Base-by-base conservation (phyloP, 371 early-diverging fungal species). In the Capillidium heterosporum region DNA sequence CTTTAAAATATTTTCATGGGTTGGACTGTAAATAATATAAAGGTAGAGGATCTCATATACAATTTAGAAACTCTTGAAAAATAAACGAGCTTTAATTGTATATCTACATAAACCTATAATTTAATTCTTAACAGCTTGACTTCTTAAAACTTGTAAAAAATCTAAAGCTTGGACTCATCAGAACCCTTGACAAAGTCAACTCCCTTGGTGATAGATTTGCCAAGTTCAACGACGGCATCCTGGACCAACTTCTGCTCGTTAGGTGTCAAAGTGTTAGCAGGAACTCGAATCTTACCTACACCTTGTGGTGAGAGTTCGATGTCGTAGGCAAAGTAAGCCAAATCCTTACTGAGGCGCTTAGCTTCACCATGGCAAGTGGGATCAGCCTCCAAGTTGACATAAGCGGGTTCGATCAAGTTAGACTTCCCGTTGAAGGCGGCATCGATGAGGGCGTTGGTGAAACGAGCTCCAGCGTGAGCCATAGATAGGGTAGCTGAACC, bases 391-490 rank as follows among this genome's bases (percentile, higher is more conserved):
- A 76, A 66, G 59, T 75, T 65, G 55, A 92, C 81, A 65, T 77
- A 92, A 2, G 88, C 80, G 58, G 82, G 82, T 65, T 89, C 89
- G 48, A 76, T 72, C 59, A 85, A 63, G 32, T 79, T 78, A 17
- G 69, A 53, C 68, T 80, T 79, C 50, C 78, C 77, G 10, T 56
- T 59, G 32, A 81, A 72, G 35, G 74, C 65, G 2, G 90, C 89
- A 2, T 84, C 76, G 13, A 89, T 62, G 21, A 92, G 63, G 27
- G 76, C 73, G 61, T 76, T 63, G 26, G 82, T 76, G 64, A 91
- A 91, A 40, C 86, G 84, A 42, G 88, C 87, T 63, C 89, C 93
- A 56, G 92, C 92, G 56, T 72, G 85, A 19, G 92, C 92, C 92
- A 91, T 89, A 41, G 86, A 85, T 15, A 91, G 72, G 10, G 92